These are phyloP conservation scores for Circinella minor DNA, from an alignment of 371 early-diverging fungal species.

Conservation along the genomic window DNA sequence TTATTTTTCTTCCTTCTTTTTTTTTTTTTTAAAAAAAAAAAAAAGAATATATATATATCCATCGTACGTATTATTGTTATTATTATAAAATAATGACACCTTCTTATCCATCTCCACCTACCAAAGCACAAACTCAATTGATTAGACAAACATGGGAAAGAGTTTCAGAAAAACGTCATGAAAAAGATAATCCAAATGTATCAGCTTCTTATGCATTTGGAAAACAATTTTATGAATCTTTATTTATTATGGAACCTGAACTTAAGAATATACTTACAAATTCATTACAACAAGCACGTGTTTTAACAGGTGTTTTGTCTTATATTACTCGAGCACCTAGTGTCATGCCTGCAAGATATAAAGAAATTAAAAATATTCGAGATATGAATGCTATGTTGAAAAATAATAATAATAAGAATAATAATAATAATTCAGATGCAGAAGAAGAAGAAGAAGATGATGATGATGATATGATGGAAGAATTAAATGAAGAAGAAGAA, in stretches of 20 bases:
- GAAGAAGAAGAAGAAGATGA: neutral
- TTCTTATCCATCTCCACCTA: constrained; percentile 20
- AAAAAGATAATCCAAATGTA: constrained; percentile 32
- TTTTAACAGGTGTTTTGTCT: constrained; percentile 49
- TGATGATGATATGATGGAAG: neutral
- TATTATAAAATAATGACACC: neutral
- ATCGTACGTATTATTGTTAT: too few relatives aligned
- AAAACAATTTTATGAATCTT: constrained; percentile 42
- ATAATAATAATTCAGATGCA: neutral
- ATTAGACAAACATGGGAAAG: constrained; percentile 45
- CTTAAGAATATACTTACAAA: constrained; percentile 32
- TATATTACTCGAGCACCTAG: constrained; percentile 41
- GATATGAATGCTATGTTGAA: neutral
- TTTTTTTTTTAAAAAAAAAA: too few relatives aligned
- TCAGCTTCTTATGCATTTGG: constrained; percentile 53
- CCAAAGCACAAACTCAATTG: constrained; percentile 38
- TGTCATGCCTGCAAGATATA: constrained; percentile 22
- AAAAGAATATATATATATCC: too few relatives aligned
- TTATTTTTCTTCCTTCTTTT: too few relatives aligned
- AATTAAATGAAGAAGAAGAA: constrained; percentile 8
- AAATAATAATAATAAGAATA: too few relatives aligned
- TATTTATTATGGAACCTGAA: constrained; percentile 39
- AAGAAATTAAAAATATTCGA: neutral
- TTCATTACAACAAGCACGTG: constrained; percentile 48
- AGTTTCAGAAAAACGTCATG: constrained; percentile 36